phyloP scores from a whole-genome alignment of 2,329 filamentous ascomycete genomes.

The Achaetomium macrosporum region DNA sequence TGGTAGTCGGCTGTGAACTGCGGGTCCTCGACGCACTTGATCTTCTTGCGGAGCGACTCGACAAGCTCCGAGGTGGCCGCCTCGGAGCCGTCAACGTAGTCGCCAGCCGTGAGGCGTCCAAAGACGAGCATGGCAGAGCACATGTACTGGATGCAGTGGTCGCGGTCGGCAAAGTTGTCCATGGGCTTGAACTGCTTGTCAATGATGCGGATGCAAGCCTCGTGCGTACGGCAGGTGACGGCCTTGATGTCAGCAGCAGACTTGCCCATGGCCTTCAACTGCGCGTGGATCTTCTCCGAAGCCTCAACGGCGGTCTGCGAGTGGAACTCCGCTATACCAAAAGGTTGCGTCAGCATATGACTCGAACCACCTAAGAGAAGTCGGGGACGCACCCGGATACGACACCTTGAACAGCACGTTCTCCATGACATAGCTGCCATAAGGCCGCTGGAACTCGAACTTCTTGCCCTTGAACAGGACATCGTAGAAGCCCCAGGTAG shows the following conservation, averaged over 20 bases:
- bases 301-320: conserved; percentile 97
- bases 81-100: conserved; percentile 90
- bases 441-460: conserved; percentile 92
- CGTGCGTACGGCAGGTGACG: conserved; percentile 92
- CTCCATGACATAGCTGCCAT: conserved; percentile 99
- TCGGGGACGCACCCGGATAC: conserved; percentile 66
- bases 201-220: conserved; percentile 97
- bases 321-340: conserved; percentile 76
- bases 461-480: conserved; percentile 93
- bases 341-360: not conserved
- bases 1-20: conserved; percentile 96
- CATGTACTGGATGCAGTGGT: conserved; percentile 99
- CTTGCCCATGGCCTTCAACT: conserved; percentile 80
- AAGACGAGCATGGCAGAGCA: conserved; percentile 92
- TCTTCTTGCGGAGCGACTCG: conserved; percentile 86
- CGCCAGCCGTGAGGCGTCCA: conserved; percentile 84
- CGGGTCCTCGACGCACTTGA: conserved; percentile 93
- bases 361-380: not conserved
- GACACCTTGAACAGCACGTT: conserved; percentile 99
- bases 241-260: conserved; percentile 88
- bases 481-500: conserved; percentile 97
- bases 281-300: conserved; percentile 78
- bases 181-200: conserved; percentile 99
- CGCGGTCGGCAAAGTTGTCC: conserved; percentile 99
- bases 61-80: conserved; percentile 85